Conservation (phyloP, 345 rosid genomes). For the Rhodamnia rubescens region DNA sequence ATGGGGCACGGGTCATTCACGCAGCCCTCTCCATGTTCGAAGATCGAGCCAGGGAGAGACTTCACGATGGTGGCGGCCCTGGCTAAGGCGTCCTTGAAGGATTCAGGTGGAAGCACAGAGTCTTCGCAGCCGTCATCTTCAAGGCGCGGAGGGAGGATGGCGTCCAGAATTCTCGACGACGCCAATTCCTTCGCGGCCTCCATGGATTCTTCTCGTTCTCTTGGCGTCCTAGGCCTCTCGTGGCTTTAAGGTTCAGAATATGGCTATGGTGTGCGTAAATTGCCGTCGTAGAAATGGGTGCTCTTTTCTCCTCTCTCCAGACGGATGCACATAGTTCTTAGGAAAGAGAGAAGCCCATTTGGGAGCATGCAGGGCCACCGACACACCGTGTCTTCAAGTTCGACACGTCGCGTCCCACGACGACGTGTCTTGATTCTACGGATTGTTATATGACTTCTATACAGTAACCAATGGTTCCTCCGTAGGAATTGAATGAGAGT, state of each 20-base stretch:
- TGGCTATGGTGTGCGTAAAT: background rate
- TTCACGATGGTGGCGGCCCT: slow-evolving; percentile 51
- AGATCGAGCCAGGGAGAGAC: slow-evolving; percentile 39
- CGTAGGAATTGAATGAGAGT: background rate
- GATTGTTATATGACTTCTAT: background rate
- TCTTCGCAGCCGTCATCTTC: slow-evolving; percentile 57
- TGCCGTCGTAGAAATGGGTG: background rate
- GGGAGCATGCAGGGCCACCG: background rate
- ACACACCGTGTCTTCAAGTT: background rate
- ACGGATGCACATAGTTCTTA: background rate
- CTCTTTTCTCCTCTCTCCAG: background rate
- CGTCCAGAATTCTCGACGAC: slow-evolving; percentile 17
- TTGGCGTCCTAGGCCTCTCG: background rate
- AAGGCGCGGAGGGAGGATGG: slow-evolving; percentile 42
- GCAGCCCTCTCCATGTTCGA: slow-evolving; percentile 16
- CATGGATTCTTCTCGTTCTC: background rate
- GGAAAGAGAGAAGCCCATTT: background rate
- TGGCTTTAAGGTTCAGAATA: background rate
- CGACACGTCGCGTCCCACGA: background rate
- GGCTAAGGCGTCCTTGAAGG: slow-evolving; percentile 44
- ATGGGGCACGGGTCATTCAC: slow-evolving; percentile 1
- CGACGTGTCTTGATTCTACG: background rate
- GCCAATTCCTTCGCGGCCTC: background rate
- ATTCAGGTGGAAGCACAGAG: slow-evolving; percentile 37
- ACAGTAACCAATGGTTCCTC: background rate